Evolutionary conservation across 257 asterid genomes (phyloP), one percentile per base, ranked within the genome.

Genomic region (Anisodus acutangulus): DNA sequence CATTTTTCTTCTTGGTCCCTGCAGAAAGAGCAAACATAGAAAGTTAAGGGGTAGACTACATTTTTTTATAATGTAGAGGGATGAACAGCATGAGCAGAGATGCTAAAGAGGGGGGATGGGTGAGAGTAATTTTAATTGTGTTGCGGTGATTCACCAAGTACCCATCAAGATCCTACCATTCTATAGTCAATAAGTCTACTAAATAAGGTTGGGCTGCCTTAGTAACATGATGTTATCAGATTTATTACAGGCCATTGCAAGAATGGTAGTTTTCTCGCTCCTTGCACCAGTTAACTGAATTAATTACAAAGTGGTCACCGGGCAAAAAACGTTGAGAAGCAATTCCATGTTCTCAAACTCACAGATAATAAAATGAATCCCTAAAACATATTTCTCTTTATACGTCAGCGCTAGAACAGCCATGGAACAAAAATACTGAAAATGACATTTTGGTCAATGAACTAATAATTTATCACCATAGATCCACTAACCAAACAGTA

Each of bases 1-100:
- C 82, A 51, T 80, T 88, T 85, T 91, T 94, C 88, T 87, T 89
- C 89, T 93, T 93, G 66, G 91, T 89, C 86, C 95, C 98, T 95
- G 90, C 85, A 89, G 79, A 86, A 68, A 85, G 55, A 6, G 49
- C 79, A 84, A 78, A 84, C 84, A 22, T 60, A 67, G 17, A 9
- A 12, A 26, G 70, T 69, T 11, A 55, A 22, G 0, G 62, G 43
- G 41, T 74, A 12, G 39, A 0, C 60, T 47, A 19, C 15, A 9
- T 72, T 10, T 47, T 57, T 4, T 47, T 8, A 72, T 45, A 8
- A 9, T 6, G 59, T 47, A 9, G 19, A 12, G 9, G 10, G 16
- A 59, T 12, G 16, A 55, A 43, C 49, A 62, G 9, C 72, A 19
- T 13, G 26, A 26, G 0, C 43, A 81, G 16, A 43, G 54, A 62